Evolutionary conservation across 2,329 filamentous ascomycete genomes (phyloP), one percentile per base, ranked within the genome.

Genomic region (Exophiala spinifera): DNA sequence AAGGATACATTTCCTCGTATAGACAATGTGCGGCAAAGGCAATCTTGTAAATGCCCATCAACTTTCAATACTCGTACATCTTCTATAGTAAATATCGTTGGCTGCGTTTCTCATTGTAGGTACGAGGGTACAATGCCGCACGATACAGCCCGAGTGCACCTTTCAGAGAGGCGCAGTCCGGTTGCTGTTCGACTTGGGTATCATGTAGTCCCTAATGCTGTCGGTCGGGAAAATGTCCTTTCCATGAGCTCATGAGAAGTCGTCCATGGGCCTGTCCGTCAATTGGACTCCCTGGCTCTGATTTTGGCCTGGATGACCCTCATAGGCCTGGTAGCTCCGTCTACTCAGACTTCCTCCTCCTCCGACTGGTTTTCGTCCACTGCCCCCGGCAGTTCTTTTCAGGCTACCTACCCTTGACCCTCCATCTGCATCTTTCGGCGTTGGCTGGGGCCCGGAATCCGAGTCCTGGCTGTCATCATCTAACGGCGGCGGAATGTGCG

Each of bases 231-330:
- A 11, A 25, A 2, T 31, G n/a, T 31, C 28, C 10, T 31, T 11
- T 31, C 7, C 28, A 31, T n/a, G 28, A 11, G 28, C 14, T 61
- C 47, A 61, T 49, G 51, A 62, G 46, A 56, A 88, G 71, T 89
- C 85, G 72, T 89, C 85, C 85, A 90, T 89, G n/a, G 87, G 84
- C 71, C 82, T 85, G 69, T 91, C 87, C 65, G 83, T 83, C 65
- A 91, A 75, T 62, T 84, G 85, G 39, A 90, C 61, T 3, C 59
- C 59, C 7, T 58, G 53, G 40, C 15, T 44, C n/a, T 31, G 28
- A 31, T 11, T 31, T 10, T 31, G 19, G 46, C 15, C 20, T 31
- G 19, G 47, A 33, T 15, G 28, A 11, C 25, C 31, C 39, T 39
- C 49, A 25, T 45, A 44, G 17, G n/a, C 31, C 6, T 23, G 20